A percentile compares a stretch with the other conserved stretches of the same genome.
Conservation (phyloP, 768 basidiomycete species). For the Rhodotorula diobovata region DNA sequence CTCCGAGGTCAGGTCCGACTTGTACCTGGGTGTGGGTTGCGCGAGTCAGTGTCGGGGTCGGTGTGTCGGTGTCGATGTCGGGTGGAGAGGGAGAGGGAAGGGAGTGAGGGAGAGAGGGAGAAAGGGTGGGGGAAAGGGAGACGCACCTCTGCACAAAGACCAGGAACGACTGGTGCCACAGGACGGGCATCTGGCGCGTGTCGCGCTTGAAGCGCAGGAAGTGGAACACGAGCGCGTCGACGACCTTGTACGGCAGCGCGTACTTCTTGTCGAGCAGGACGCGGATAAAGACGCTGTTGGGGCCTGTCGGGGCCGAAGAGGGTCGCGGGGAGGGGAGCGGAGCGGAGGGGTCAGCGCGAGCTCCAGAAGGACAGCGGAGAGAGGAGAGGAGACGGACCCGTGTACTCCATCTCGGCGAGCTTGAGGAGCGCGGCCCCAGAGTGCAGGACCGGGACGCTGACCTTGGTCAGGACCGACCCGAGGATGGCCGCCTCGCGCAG, state of each 20-base stretch:
- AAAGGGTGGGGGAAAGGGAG: not conserved
- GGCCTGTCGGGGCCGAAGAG: conserved; percentile 53
- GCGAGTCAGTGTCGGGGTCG: too few species aligned
- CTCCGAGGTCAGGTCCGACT: conserved; percentile 87
- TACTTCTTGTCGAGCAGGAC: conserved; percentile 96
- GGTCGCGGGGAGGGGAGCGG: too few species aligned
- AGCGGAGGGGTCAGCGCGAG: too few species aligned
- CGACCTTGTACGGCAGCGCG: conserved; percentile 93
- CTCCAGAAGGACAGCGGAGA: not conserved
- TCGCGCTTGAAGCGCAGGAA: conserved; percentile 90
- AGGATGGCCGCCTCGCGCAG: conserved; percentile 92
- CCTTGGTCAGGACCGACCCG: conserved; percentile 81
- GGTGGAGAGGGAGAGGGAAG: too few species aligned
- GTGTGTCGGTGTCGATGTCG: too few species aligned
- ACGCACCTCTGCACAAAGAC: conserved; percentile 85
- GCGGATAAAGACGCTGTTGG: conserved; percentile 94
- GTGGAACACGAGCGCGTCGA: conserved; percentile 95
- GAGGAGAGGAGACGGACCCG: conserved; percentile 55
- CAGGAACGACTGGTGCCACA: conserved; percentile 96
- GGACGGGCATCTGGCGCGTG: conserved; percentile 78
- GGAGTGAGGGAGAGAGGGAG: not conserved
- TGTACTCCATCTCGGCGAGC: conserved; percentile 93
- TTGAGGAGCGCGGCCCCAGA: conserved; percentile 90
- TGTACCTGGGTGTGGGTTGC: conserved; percentile 68
- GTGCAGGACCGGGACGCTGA: conserved; percentile 91